Percentiles rank a stretch among this genome's conserved stretches.
Conservation (phyloP, 2,329 filamentous ascomycete species). For the Ampelomyces quisqualis region DNA sequence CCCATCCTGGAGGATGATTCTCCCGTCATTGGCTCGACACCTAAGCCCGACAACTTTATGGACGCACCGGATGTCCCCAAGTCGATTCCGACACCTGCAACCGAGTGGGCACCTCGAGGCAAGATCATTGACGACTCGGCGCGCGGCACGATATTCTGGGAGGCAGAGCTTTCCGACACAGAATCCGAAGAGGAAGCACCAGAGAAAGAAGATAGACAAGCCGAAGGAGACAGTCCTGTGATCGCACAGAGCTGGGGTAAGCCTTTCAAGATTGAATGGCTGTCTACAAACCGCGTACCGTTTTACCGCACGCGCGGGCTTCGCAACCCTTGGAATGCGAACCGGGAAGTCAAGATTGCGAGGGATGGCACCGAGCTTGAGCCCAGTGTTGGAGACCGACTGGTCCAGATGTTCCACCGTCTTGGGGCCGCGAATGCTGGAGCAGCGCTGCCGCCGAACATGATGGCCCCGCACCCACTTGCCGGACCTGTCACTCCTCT, state of each 20-base stretch:
- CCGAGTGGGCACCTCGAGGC: constrained; percentile 74
- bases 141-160: constrained; percentile 97
- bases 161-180: constrained; percentile 66
- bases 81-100: constrained; percentile 77
- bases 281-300: constrained; percentile 77
- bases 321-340: constrained; percentile 92
- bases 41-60: constrained; percentile 57
- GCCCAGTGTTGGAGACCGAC: constrained; percentile 71
- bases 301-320: constrained; percentile 87
- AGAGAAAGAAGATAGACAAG: constrained; percentile 30
- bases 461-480: constrained; percentile 21
- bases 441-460: constrained; percentile 13
- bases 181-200: constrained; percentile 53
- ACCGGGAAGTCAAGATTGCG: constrained; percentile 93
- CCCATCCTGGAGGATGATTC: constrained; percentile 73
- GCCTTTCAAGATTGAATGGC: constrained; percentile 87
- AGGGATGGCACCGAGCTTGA: constrained; percentile 93
- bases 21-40: constrained; percentile 52
- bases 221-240: constrained; percentile 44
- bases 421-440: constrained; percentile 32
- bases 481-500: constrained; percentile 29
- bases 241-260: constrained; percentile 75
- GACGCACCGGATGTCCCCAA: constrained; percentile 69
- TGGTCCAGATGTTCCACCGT: constrained; percentile 73
- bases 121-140: constrained; percentile 90